Evolutionary conservation across 1,284 basidiomycete species (phyloP).

Genomic region (Puccinia coronata): DNA sequence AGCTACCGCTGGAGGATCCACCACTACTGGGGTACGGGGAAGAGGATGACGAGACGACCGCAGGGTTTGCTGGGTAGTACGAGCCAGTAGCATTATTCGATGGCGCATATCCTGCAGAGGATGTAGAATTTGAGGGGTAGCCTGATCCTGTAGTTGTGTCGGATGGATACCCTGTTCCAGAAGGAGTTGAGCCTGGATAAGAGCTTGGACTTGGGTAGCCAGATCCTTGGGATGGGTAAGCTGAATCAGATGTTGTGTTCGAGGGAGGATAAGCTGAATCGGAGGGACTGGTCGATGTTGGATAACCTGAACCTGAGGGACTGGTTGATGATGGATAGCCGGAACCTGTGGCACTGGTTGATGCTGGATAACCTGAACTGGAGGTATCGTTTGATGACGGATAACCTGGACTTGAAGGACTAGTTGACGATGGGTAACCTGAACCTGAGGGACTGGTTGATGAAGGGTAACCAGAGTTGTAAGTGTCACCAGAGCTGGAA

Average conservation of each 20-base stretch:
- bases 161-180: not conserved
- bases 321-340: not conserved
- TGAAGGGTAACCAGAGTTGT: not conserved
- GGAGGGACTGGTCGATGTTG: not conserved
- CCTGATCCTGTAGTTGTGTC: not conserved
- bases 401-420: not conserved
- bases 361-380: not conserved
- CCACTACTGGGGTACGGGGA: constrained; percentile 22
- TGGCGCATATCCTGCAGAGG: constrained; percentile 4
- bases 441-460: not conserved
- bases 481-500: not conserved
- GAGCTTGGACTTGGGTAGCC: constrained; percentile 1
- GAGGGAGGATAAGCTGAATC: constrained; percentile 5
- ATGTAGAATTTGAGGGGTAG: not conserved
- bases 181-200: not conserved
- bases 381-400: not conserved
- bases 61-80: constrained; percentile 20
- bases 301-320: not conserved
- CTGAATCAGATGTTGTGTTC: not conserved
- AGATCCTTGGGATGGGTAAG: constrained; percentile 8
- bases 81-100: not conserved
- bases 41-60: not conserved
- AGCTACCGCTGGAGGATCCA: constrained; percentile 3
- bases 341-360: not conserved
- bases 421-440: not conserved